Conservation (phyloP, 371 early-diverging fungal species). For the Mortierella sp. region DNA sequence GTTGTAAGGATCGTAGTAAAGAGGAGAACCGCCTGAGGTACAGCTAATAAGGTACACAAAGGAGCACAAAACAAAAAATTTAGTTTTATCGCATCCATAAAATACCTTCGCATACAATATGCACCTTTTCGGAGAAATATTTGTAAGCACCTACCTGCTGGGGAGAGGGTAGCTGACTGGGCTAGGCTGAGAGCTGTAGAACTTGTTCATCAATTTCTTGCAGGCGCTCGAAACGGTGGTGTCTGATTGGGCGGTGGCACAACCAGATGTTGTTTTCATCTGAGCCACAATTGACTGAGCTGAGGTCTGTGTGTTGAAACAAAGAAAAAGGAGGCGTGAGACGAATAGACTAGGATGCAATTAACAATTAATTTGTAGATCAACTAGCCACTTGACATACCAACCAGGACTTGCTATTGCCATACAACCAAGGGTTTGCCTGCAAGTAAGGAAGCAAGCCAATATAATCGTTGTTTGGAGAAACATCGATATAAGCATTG, state of each 20-base stretch:
- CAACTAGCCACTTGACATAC: too few species aligned
- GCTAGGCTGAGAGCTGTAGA: background rate
- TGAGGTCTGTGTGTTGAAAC: background rate
- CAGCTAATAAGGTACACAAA: too few species aligned
- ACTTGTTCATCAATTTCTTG: background rate
- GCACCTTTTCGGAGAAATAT: too few species aligned
- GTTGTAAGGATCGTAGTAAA: background rate
- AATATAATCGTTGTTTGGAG: background rate
- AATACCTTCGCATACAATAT: too few species aligned
- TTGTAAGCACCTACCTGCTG: background rate
- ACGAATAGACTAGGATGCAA: too few species aligned
- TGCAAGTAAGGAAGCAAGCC: background rate
- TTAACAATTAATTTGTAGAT: too few species aligned
- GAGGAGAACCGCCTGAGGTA: background rate
- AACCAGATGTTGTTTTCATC: background rate
- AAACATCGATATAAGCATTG: background rate
- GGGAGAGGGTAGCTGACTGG: background rate
- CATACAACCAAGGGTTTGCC: background rate
- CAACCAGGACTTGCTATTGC: background rate
- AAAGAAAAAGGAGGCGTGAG: background rate
- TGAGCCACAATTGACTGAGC: background rate
- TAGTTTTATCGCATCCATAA: too few species aligned
- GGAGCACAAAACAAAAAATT: too few species aligned
- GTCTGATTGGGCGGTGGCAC: background rate
- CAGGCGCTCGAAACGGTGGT: background rate